These are phyloP conservation scores for Ogataea pilisensis DNA, from an alignment of 805 yeast genomes.

Conservation along the genomic window DNA sequence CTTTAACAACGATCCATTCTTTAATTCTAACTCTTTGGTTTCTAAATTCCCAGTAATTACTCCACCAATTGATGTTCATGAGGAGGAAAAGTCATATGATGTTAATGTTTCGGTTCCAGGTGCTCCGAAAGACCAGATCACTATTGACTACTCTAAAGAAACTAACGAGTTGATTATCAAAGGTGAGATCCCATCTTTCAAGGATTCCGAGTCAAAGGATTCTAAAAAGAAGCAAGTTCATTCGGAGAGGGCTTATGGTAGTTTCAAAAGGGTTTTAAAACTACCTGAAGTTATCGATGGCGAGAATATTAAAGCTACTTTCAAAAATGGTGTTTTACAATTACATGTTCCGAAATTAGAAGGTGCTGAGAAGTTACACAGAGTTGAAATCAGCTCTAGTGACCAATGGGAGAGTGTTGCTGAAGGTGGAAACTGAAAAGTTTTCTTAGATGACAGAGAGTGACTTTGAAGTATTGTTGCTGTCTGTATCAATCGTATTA, in stretches of 20 bases:
- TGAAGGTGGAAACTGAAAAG: background rate
- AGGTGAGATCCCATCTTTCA: constrained; percentile 37
- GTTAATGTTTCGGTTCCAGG: constrained; percentile 46
- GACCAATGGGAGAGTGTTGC: constrained; percentile 9
- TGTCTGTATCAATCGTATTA: too few relatives aligned
- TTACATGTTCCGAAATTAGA: constrained; percentile 39
- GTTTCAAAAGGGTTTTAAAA: constrained; percentile 38
- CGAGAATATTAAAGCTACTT: constrained; percentile 42
- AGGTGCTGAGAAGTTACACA: constrained; percentile 15
- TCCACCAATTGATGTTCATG: constrained; percentile 46
- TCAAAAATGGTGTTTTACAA: constrained; percentile 41
- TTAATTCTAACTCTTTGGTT: constrained; percentile 2
- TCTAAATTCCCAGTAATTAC: constrained; percentile 9
- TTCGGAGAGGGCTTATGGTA: constrained; percentile 20
- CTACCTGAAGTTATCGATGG: constrained; percentile 42
- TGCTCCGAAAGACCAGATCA: constrained; percentile 39
- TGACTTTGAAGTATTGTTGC: too few relatives aligned
- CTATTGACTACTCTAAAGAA: constrained; percentile 44
- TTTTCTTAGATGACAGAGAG: background rate
- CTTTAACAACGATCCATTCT: constrained; percentile 20
- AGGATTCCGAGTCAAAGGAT: constrained; percentile 6
- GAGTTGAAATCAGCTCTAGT: constrained; percentile 19
- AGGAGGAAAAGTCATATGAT: constrained; percentile 38
- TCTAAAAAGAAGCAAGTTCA: constrained; percentile 11
- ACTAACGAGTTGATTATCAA: constrained; percentile 38